Evolutionary conservation across 140 eudicot species (phyloP).

Genomic region (Flaveria floridana): DNA sequence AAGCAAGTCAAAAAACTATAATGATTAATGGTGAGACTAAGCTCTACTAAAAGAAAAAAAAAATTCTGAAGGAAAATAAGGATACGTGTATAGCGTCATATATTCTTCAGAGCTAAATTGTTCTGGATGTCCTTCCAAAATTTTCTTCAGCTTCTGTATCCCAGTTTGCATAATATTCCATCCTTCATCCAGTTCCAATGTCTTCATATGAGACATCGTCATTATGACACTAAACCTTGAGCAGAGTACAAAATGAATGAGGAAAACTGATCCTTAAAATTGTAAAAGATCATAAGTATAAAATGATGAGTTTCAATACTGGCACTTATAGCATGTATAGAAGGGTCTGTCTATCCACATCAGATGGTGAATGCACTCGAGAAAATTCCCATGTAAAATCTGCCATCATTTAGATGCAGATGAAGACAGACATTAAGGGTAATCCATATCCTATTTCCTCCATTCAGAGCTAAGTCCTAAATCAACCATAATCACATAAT

Average conservation of each 20-base stretch:
- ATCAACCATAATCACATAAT: not conserved
- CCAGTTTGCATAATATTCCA: conserved; percentile 56
- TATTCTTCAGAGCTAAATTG: conserved; percentile 61
- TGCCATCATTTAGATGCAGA: not conserved
- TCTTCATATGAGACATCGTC: conserved; percentile 34
- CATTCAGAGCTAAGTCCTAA: not conserved
- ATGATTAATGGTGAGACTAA: not conserved
- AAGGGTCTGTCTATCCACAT: not conserved
- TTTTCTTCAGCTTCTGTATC: conserved; percentile 45
- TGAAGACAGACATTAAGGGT: not conserved
- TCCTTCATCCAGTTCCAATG: conserved; percentile 48
- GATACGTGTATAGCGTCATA: conserved; percentile 70
- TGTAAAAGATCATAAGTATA: not conserved
- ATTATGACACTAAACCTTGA: conserved; percentile 25
- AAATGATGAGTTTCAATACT: conserved; percentile 4
- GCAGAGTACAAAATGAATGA: not conserved
- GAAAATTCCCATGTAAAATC: not conserved
- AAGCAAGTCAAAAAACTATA: conserved; percentile 13
- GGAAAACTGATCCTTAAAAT: conserved; percentile 12
- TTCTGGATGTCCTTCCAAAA: conserved; percentile 50
- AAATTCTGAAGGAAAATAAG: not conserved
- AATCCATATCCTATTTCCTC: not conserved
- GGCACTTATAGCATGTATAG: not conserved
- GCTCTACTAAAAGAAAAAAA: not conserved
- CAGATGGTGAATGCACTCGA: not conserved